Evolutionary conservation across 208 protist genomes (phyloP), one percentile per base, ranked within the genome.

Genomic region (Zelonia costaricensis): DNA sequence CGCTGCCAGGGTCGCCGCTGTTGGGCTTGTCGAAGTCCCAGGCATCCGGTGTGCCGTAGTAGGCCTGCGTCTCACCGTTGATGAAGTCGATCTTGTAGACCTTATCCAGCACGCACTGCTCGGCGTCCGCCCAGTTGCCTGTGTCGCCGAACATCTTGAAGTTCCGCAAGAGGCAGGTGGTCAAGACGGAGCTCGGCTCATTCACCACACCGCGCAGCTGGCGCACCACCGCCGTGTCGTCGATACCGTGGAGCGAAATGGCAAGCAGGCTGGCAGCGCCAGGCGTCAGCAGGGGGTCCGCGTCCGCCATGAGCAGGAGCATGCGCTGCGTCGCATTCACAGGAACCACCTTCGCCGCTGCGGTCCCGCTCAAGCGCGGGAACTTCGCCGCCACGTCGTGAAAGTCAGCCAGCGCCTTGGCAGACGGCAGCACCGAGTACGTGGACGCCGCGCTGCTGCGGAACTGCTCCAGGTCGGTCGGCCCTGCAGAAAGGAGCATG

Each of bases 11-110:
- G 30, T 53, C 62, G 22, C 51, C 49, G n/a, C 54, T 38, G 43
- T 83, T 76, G 31, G 78, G 72, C 25, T 28, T 38, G 35, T 75
- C 82, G 49, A 82, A 88, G 38, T 82, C 70, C 82, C 82, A 88
- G 18, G 75, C 66, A 49, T 88, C 82, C 12, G 4, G 23, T 3
- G 55, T 57, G 23, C 78, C 78, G 53, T 82, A 84, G 52, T 65
- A 84, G 2, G 40, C 22, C 5, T 48, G 53, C 15, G 77, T 60
- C 12, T 68, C 45, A 0, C 74, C 48, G 20, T 33, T 38, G 48
- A 84, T 53, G 46, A 87, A 84, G 44, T 88, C 61, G 9, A 84
- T 38, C 35, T 46, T 48, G 55, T 74, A 33, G 15, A n/a, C 5
- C 9, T 8, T 0, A 16, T 73, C 44, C 1, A 66, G 22, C 3